Conservation (phyloP, 331 rosid genomes). For the Prunus yedoensis region DNA sequence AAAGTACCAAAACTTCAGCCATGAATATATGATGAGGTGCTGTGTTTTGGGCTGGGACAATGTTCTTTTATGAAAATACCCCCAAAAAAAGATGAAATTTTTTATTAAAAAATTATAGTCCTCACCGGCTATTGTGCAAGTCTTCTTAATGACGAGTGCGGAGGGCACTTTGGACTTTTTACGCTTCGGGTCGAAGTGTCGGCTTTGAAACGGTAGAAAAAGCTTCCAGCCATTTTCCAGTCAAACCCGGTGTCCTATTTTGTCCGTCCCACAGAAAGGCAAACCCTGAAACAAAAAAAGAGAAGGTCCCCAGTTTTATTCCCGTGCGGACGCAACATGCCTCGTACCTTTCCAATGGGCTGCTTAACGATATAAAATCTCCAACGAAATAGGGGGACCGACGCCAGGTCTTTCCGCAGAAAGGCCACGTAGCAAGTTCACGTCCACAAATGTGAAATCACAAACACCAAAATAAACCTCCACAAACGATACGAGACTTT, state of each 20-base stretch:
- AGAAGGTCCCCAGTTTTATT: background rate
- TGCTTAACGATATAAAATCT: background rate
- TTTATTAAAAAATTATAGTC: no score
- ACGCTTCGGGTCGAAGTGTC: background rate
- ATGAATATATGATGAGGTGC: background rate
- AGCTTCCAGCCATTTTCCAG: background rate
- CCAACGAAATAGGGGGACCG: background rate
- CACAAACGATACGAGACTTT: background rate
- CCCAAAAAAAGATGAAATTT: no score
- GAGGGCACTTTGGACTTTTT: background rate
- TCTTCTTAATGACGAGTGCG: background rate
- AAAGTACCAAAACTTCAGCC: background rate
- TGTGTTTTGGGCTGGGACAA: background rate
- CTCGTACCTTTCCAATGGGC: background rate
- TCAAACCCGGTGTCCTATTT: background rate
- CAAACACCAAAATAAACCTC: background rate
- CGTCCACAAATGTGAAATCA: background rate
- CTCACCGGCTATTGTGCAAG: no score
- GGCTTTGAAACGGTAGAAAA: background rate
- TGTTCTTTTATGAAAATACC: no score
- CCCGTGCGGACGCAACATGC: background rate
- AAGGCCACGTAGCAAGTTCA: background rate
- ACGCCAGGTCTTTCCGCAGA: background rate
- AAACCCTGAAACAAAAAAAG: background rate
- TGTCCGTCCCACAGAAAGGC: conserved; percentile 7